A percentile compares a stretch with the other conserved stretches of the same genome.
Evolutionary conservation across 1,284 basidiomycete genomes (phyloP).

Genomic region (Sporisorium exsertum): DNA sequence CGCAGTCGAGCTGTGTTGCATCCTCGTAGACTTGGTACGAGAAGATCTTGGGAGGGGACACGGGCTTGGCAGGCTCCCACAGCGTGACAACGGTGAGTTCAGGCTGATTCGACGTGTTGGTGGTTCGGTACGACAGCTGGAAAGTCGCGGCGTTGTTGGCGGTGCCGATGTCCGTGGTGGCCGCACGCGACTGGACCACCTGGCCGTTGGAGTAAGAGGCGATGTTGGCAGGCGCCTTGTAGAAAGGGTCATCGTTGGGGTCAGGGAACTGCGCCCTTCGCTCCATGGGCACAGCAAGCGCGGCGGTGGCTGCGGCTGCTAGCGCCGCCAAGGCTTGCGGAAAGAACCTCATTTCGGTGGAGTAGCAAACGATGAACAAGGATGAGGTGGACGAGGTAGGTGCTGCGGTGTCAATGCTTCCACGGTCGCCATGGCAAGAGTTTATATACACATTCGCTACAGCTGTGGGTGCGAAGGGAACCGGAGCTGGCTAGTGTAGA

Average conservation of each 20-base stretch:
- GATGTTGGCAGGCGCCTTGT: constrained; percentile 37
- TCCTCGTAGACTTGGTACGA: constrained; percentile 54
- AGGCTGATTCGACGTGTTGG: constrained; percentile 27
- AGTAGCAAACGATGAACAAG: not conserved
- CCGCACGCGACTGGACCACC: constrained; percentile 42
- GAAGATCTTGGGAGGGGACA: constrained; percentile 52
- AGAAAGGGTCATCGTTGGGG: constrained; percentile 56
- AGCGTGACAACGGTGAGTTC: constrained; percentile 51
- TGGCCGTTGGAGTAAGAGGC: constrained; percentile 42
- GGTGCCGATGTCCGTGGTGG: constrained; percentile 33
- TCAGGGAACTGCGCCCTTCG: constrained; percentile 20
- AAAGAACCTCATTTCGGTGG: constrained; percentile 21
- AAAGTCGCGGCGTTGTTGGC: constrained; percentile 36
- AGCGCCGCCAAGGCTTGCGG: constrained; percentile 14
- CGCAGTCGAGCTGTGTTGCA: constrained; percentile 47
- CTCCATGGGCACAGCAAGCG: constrained; percentile 25
- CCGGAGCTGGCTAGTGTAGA: too few species aligned
- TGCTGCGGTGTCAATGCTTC: too few species aligned
- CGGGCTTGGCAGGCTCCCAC: constrained; percentile 48
- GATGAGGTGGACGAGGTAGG: not conserved
- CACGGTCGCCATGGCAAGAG: too few species aligned
- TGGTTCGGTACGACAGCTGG: constrained; percentile 58
- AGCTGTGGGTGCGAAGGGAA: too few species aligned
- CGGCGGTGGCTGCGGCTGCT: constrained; percentile 17
- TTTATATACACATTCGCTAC: not conserved